These are phyloP conservation scores for Pichia pseudocactophila DNA, from an alignment of 805 yeast genomes.

Conservation along the genomic window DNA sequence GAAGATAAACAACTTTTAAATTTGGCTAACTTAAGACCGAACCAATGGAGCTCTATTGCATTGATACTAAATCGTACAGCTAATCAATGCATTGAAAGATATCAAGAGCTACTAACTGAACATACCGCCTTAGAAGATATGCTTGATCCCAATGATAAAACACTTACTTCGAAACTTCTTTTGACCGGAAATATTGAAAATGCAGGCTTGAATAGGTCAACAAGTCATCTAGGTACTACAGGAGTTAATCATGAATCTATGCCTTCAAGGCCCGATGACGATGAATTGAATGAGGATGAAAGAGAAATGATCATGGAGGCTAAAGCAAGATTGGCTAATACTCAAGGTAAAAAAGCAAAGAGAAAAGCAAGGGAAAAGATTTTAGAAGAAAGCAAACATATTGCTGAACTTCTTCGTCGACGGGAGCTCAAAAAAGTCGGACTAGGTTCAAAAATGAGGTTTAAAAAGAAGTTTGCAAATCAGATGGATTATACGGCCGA, in stretches of 20 bases:
- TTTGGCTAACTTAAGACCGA: slow-evolving; percentile 66
- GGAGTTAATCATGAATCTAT: slow-evolving; percentile 67
- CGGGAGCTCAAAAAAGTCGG: slow-evolving; percentile 81
- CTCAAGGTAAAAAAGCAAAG: slow-evolving; percentile 92
- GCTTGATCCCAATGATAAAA: slow-evolving; percentile 19
- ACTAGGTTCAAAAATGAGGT: slow-evolving; percentile 38
- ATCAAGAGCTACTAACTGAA: slow-evolving; percentile 60
- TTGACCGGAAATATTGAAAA: slow-evolving; percentile 17
- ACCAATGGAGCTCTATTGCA: slow-evolving; percentile 93
- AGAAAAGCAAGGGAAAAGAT: slow-evolving; percentile 79
- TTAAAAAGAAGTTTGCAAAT: slow-evolving; percentile 44
- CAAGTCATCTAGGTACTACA: slow-evolving; percentile 39
- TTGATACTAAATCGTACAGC: slow-evolving; percentile 77
- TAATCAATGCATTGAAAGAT: slow-evolving; percentile 76
- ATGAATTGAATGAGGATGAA: slow-evolving; percentile 79
- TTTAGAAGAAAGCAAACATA: slow-evolving; percentile 66
- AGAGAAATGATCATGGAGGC: slow-evolving; percentile 93
- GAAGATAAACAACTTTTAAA: slow-evolving; percentile 69
- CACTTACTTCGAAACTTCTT: slow-evolving; percentile 7
- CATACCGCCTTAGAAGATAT: slow-evolving; percentile 23
- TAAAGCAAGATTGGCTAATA: slow-evolving; percentile 79
- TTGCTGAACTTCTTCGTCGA: slow-evolving; percentile 70
- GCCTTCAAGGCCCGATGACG: slow-evolving; percentile 76
- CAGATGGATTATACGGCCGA: slow-evolving; percentile 79
- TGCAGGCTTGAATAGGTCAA: slow-evolving; percentile 2